These are phyloP conservation scores for Endocalyx cinctus DNA, from an alignment of 2,329 filamentous ascomycete genomes.

Conservation along the genomic window DNA sequence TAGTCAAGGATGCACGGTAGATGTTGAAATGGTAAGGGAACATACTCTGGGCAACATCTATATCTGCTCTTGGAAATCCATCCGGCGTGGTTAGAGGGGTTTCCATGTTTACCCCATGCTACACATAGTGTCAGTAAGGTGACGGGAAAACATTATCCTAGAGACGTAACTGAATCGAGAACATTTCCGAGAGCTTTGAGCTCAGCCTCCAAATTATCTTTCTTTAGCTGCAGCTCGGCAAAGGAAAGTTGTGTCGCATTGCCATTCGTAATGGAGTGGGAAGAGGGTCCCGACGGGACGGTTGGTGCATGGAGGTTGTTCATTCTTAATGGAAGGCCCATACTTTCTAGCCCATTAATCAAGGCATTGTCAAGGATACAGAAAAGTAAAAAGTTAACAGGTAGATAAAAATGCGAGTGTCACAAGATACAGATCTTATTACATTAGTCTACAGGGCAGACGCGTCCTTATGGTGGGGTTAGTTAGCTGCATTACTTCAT, in stretches of 20 bases:
- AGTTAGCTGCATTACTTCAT: too few species aligned
- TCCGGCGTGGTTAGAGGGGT: slow-evolving; percentile 82
- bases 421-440: too few species aligned
- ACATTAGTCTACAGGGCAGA: too few species aligned
- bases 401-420: too few species aligned
- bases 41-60: slow-evolving; percentile 91
- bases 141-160: slow-evolving; percentile 3
- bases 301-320: slow-evolving; percentile 55
- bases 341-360: slow-evolving; percentile 12
- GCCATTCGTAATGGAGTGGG: slow-evolving; percentile 56
- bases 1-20: slow-evolving; percentile 12
- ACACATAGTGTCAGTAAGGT: slow-evolving; percentile 12
- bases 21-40: background rate
- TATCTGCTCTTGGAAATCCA: slow-evolving; percentile 86
- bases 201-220: slow-evolving; percentile 80
- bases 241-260: slow-evolving; percentile 63
- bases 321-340: slow-evolving; percentile 41
- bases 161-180: slow-evolving; percentile 70
- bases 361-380: slow-evolving; percentile 15
- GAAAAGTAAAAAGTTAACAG: too few species aligned
- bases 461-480: too few species aligned
- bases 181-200: slow-evolving; percentile 79
- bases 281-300: slow-evolving; percentile 69
- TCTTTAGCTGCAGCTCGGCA: slow-evolving; percentile 75
- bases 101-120: slow-evolving; percentile 94